Evolutionary conservation across 352 stramenopile species (phyloP), one percentile per base, ranked within the genome.

Genomic region (Phytophthora cactorum): DNA sequence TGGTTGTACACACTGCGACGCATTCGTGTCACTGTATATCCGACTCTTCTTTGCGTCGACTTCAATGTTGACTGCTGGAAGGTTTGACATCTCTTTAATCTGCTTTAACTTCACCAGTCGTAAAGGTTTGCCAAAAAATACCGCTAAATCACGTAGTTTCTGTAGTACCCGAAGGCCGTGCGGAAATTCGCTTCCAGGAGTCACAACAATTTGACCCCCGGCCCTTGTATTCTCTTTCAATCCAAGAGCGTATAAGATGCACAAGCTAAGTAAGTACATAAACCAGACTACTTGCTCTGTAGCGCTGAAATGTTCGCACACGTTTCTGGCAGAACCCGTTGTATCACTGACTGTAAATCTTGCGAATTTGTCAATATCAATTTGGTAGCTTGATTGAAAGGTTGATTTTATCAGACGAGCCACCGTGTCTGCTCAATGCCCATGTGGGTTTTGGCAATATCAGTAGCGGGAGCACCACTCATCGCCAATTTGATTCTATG

Each of bases 261-360:
- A 53, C 31, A 54, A 44, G 12, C 55, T 62, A 1, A 62, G 44
- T 6, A 62, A 47, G 22, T 53, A 44, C 55, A 62, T 54, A 11
- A 62, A 15, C 53, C 55, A 62, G 27, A 54, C 55, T 1, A 62
- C 55, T 62, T 62, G 55, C 10, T 63, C 44, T 1, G 46, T 57
- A 9, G 6, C 38, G 3, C 2, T 34, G 25, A 57, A 64, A 17
- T 64, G 46, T 22, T 22, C 22, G 22, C 22, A 22, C 22, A 22
- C 22, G 22, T 22, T 22, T 22, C 22, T 22, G 22, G 22, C 22
- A 22, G 22, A 22, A 1, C 22, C 22, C 22, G 11, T 64, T 25
- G 55, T 62, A 8, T 62, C 57, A n/a, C 45, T 64, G 12, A 64
- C 45, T 28, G 56, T 47, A 15, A 63, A 63, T 3, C 56, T 45